Base-by-base conservation (phyloP, 2,329 filamentous ascomycete genomes). In the Ilyonectria mors-panacis region DNA sequence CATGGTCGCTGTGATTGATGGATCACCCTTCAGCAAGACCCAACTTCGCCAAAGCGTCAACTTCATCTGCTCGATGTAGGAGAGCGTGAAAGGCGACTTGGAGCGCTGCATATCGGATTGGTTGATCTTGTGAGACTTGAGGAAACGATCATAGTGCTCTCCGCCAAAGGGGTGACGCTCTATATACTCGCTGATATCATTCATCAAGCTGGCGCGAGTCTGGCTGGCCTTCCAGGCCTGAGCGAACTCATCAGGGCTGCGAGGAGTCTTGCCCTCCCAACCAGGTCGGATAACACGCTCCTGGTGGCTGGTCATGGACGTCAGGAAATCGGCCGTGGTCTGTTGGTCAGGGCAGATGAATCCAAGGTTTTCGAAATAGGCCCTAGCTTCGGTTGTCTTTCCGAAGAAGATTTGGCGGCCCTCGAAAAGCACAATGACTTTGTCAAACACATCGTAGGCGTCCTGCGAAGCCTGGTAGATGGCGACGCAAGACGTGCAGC, bases 271-370 rank as follows among this genome's bases (percentile, higher is more conserved):
- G 19, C 73, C 71, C 60, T 81, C 75, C 26, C 71, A 80, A 0
- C 80, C 80, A 2, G 73, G 75, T 4, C 73, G 77, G 15, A 79
- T 63, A 13, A 78, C 50, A 17, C 80, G 78, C 61, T 82, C 81
- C 2, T 69, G 63, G 1, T 78, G 76, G 13, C 74, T 78, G 0
- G 85, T 87, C 39, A 87, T 82, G 0, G 84, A 85, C 0, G 72
- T 93, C 26, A 94, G 79, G 78, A 93, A 94, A 74, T 94, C 92
- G 2, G 91, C 89, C 1, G 91, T 93, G 0, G 91, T 94, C 70
- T 90, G 81, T 23, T 82, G 77, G 2, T 78, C 75, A 1, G 81
- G 81, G 21, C 79, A 91, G 10, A 87, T 81, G 70, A 92, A 93
- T 0, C 91, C 91, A 62, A 78, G 66, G 5, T 63, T 50, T 42